Base-by-base conservation (phyloP, 1,284 basidiomycete species). In the Ustanciosporium gigantosporum region DNA sequence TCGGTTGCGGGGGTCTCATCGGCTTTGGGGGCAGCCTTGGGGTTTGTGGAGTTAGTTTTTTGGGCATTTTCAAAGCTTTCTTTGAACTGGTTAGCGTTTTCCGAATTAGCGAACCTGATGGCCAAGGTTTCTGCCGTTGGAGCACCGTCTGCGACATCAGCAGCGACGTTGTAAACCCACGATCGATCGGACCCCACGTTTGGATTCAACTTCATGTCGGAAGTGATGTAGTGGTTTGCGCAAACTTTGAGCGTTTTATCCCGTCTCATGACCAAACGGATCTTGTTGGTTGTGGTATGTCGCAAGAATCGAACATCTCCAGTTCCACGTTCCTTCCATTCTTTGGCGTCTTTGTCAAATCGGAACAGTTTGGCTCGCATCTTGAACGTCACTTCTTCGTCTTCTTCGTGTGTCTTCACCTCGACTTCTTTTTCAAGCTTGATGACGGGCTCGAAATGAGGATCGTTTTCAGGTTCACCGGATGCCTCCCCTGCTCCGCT, bases 181-280 rank as follows among this genome's bases (percentile, higher is more conserved):
- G 91, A 95, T 79, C 95, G 87, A 83, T 99, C 95, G 44, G 93
- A 97, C 40, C 94, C 95, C 75, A 98, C 91, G 82, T 99, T 98
- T 72, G 94, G 91, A 77, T 93, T 89, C 66, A 99, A 87, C 75
- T 84, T 87, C 90, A 98, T 98, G 62, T 96, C 92, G 40, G 84
- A 69, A 25, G 88, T 82, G 78, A 98, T 94, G 70, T 86, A 82
- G 82, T 98, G 95, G 83, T 99, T 99, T 57, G 95, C 95, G 82
- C 95, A 98, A 79, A 98, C 93, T 81, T 99, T 98, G 80, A 93
- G 84, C 37, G 95, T 98, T 87, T 97, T 97, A 84, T 99, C 95
- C 80, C 95, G 89, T 81, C 95, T 85, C 95, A 99, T 99, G 78
- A 99, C 91, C 60, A 99, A 85, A 58, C 95, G 86, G 73, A 95